Evolutionary conservation across 768 basidiomycete species (phyloP).

Genomic region (Lactarius indigo): DNA sequence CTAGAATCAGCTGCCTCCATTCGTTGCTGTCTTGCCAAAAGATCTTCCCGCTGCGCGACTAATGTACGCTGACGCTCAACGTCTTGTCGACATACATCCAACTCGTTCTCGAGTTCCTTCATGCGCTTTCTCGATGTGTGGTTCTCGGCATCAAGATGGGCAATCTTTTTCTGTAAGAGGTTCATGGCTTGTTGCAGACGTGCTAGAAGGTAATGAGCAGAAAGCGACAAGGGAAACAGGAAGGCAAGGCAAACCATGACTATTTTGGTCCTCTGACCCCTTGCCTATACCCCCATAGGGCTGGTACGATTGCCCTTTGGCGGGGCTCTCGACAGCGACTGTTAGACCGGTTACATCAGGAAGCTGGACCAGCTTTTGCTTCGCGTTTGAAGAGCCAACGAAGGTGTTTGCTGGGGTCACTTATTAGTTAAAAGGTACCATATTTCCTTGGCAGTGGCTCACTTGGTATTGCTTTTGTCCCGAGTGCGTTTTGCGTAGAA

Average conservation of each 20-base stretch:
- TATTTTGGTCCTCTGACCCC: constrained; percentile 47
- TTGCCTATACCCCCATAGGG: constrained; percentile 40
- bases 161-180: constrained; percentile 62
- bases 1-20: constrained; percentile 29
- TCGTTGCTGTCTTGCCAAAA: constrained; percentile 32
- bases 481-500: neutral
- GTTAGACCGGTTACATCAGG: constrained; percentile 86
- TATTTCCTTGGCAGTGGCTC: neutral
- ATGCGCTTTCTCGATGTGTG: constrained; percentile 76
- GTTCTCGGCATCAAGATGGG: constrained; percentile 78
- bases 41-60: constrained; percentile 54
- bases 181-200: constrained; percentile 60
- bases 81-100: constrained; percentile 81
- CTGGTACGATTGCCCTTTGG: constrained; percentile 49
- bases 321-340: constrained; percentile 71
- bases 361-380: constrained; percentile 42
- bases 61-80: constrained; percentile 66
- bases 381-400: constrained; percentile 28
- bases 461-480: constrained; percentile 7
- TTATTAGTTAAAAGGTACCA: neutral
- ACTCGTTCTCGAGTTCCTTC: constrained; percentile 81
- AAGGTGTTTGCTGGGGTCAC: neutral
- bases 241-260: constrained; percentile 49
- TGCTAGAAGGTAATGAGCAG: constrained; percentile 36
- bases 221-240: constrained; percentile 1